Base-by-base conservation (phyloP, 331 rosid genomes). In the Malus hybrid region DNA sequence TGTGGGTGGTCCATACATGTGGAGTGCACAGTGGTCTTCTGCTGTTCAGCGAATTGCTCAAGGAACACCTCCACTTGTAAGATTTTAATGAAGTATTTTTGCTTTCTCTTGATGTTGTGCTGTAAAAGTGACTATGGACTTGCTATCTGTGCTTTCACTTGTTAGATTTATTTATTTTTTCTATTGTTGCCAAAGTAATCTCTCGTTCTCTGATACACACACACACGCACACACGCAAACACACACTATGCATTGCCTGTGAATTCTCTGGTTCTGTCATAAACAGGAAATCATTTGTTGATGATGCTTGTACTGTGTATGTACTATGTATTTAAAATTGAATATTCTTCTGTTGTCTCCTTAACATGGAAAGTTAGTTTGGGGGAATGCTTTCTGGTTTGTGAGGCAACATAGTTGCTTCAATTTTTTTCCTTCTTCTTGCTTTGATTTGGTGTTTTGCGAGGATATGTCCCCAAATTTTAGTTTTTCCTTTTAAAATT, bases 41-140 rank as follows among this genome's bases (percentile, higher is more conserved):
- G 93, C 99, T 77, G 99, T 92, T 75, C 93, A 84, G 81, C 81
- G 79, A 65, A 94, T 94, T 81, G 90, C 99, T 68, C 97, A 82
- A 81, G 99, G 99, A 79, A 94, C 99, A 78, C 99, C 99, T 85
- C 96, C 99, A 72, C 96, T 94, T 44, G 99, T 94, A 90, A 88
- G 99, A 87, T 81, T 32, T 55, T 67, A 22, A 20, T 56, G 24
- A 64, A 18, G 68, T 53, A 20, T 33, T 29, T 57, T 26, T 39
- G 33, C 13, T n/a, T 34, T 55, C 46, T 75, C 55, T 83, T 63
- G 68, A 63, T 63, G 10, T 15, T 30, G 68, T 63, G 42, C 22
- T 30, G 68, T 29, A 9, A 63, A 63, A 16, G 19, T 63, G 42
- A 16, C 33, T 63, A 16, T 63, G 68, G 44, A 4, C 42, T 29